phyloP scores from a whole-genome alignment of 2,329 filamentous ascomycete genomes.

The Epichloe coenophiala region DNA sequence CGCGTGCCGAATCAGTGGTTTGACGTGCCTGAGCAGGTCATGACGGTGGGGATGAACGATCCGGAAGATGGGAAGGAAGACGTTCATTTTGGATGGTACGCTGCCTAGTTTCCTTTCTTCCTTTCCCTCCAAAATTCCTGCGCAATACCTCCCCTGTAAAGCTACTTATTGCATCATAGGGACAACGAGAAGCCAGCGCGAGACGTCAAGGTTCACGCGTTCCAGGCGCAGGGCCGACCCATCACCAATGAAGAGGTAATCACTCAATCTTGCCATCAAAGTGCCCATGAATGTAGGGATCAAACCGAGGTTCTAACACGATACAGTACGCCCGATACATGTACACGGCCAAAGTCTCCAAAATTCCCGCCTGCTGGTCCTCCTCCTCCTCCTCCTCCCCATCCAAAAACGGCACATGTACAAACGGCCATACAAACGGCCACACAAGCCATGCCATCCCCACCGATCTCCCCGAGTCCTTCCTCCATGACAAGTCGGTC shows the following conservation, averaged over 20 bases:
- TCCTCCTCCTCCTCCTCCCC: neutral
- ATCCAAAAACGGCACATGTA: too few relatives aligned
- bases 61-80: conserved; percentile 48
- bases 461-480: conserved; percentile 29
- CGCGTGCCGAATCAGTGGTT: conserved; percentile 77
- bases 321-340: conserved; percentile 66
- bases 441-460: conserved; percentile 2
- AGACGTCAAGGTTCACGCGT: conserved; percentile 48
- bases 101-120: neutral
- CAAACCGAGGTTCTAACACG: conserved; percentile 5
- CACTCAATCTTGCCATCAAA: neutral
- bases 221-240: conserved; percentile 68
- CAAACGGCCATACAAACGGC: conserved; percentile 11
- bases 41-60: conserved; percentile 67
- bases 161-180: conserved; percentile 23
- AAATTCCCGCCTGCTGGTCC: conserved; percentile 69
- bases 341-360: conserved; percentile 38
- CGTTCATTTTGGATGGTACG: conserved; percentile 67
- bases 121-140: too few relatives aligned
- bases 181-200: conserved; percentile 82
- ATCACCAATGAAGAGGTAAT: conserved; percentile 79
- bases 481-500: conserved; percentile 56
- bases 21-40: conserved; percentile 54
- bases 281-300: neutral
- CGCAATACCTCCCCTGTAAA: too few relatives aligned